Conservation (phyloP, 1,284 basidiomycete species). For the Mycosarcoma mackinlayi region DNA sequence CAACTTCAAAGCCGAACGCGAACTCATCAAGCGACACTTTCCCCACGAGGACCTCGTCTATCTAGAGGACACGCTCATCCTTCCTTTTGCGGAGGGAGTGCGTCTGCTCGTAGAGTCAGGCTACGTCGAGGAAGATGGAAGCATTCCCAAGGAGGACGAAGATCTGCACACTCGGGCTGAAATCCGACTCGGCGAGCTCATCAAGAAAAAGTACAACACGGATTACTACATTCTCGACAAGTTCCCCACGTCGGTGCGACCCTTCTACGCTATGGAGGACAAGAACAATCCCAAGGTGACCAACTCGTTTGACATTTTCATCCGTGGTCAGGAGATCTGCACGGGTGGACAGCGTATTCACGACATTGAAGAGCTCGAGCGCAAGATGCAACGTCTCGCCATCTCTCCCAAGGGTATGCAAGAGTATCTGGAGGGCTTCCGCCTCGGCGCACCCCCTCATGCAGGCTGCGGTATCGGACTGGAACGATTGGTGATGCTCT, state of each 20-base stretch:
- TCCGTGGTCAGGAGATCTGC: conserved; percentile 67
- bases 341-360: conserved; percentile 68
- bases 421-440: conserved; percentile 67
- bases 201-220: conserved; percentile 91
- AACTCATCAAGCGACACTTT: conserved; percentile 54
- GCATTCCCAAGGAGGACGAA: conserved; percentile 57
- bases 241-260: conserved; percentile 79
- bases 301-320: conserved; percentile 66
- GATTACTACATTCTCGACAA: conserved; percentile 73
- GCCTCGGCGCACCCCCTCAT: conserved; percentile 64
- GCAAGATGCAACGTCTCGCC: conserved; percentile 53
- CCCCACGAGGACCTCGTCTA: conserved; percentile 65
- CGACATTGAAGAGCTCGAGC: conserved; percentile 57
- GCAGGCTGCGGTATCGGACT: conserved; percentile 67
- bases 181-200: conserved; percentile 86
- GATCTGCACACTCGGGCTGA: conserved; percentile 84
- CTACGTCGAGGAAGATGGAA: conserved; percentile 60
- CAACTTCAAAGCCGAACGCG: conserved; percentile 47
- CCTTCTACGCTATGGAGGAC: conserved; percentile 84
- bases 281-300: conserved; percentile 53
- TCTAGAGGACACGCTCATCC: conserved; percentile 69
- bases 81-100: conserved; percentile 88
- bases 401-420: conserved; percentile 60
- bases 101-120: conserved; percentile 73
- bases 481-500: conserved; percentile 66